phyloP scores from a whole-genome alignment of 768 basidiomycete genomes.

The Lactarius hengduanensis region DNA sequence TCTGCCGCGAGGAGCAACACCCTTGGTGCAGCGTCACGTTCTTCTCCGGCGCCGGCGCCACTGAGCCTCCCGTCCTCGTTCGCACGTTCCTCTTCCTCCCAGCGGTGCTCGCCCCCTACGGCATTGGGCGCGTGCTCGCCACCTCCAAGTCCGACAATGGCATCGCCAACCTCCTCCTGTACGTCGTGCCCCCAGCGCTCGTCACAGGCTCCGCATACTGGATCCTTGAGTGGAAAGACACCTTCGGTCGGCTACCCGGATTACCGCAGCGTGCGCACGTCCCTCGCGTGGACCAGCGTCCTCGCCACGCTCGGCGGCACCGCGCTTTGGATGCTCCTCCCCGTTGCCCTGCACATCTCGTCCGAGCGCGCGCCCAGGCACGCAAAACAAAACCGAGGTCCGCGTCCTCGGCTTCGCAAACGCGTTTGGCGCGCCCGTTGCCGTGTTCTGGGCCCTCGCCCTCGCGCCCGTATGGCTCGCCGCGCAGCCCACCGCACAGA shows the following conservation, averaged over 20 bases:
- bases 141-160: slow-evolving; percentile 76
- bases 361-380: slow-evolving; percentile 31
- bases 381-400: slow-evolving; percentile 44
- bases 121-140: slow-evolving; percentile 54
- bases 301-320: slow-evolving; percentile 54
- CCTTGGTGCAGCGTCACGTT: slow-evolving; percentile 89
- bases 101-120: slow-evolving; percentile 55
- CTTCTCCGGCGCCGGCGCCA: slow-evolving; percentile 69
- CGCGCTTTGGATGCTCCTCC: slow-evolving; percentile 67
- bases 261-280: slow-evolving; percentile 56
- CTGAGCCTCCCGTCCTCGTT: slow-evolving; percentile 60
- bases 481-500: slow-evolving; percentile 79
- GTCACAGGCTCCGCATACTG: slow-evolving; percentile 65
- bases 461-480: slow-evolving; percentile 63
- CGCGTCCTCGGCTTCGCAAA: slow-evolving; percentile 85
- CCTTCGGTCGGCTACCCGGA: slow-evolving; percentile 45
- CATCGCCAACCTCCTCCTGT: slow-evolving; percentile 62
- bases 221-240: slow-evolving; percentile 79
- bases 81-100: slow-evolving; percentile 56
- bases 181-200: slow-evolving; percentile 57
- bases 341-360: slow-evolving; percentile 70
- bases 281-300: slow-evolving; percentile 55
- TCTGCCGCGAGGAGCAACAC: slow-evolving; percentile 94
- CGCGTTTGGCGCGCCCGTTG: slow-evolving; percentile 83
- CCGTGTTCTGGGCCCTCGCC: slow-evolving; percentile 73